Evolutionary conservation across 169 alveolate species (phyloP).

Genomic region (Plasmodium cynomolgi): DNA sequence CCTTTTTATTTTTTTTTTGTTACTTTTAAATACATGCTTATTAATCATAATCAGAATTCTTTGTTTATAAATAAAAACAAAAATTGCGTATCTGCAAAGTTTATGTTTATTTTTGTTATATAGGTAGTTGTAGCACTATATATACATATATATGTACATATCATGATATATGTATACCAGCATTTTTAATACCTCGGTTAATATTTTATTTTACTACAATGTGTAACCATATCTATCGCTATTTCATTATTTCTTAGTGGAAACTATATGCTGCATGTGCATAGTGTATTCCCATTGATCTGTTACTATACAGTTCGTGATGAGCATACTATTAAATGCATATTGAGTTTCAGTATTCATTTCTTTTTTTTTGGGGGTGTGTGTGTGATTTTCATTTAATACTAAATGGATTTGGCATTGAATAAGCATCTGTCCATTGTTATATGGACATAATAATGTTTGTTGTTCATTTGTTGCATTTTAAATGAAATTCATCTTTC

Average conservation of each 20-base stretch:
- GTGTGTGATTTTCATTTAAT: background rate
- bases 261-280: background rate
- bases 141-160: background rate
- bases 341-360: too few relatives aligned
- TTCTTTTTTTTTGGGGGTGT: too few relatives aligned
- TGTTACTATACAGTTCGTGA: background rate
- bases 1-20: background rate
- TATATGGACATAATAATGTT: background rate
- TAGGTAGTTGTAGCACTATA: background rate
- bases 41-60: background rate
- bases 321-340: background rate
- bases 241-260: background rate
- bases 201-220: too few relatives aligned
- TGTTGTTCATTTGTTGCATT: background rate
- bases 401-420: background rate
- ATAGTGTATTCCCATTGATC: background rate
- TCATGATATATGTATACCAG: background rate
- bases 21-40: too few relatives aligned
- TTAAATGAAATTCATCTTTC: background rate
- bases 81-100: background rate
- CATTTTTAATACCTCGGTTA: background rate
- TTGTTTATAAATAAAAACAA: background rate
- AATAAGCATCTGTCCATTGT: background rate
- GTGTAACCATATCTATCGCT: background rate
- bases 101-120: background rate